Percentiles rank a stretch among this genome's conserved stretches.
These are phyloP conservation scores for Pichia sp. DNA, from an alignment of 1,139 yeast species.

Conservation along the genomic window DNA sequence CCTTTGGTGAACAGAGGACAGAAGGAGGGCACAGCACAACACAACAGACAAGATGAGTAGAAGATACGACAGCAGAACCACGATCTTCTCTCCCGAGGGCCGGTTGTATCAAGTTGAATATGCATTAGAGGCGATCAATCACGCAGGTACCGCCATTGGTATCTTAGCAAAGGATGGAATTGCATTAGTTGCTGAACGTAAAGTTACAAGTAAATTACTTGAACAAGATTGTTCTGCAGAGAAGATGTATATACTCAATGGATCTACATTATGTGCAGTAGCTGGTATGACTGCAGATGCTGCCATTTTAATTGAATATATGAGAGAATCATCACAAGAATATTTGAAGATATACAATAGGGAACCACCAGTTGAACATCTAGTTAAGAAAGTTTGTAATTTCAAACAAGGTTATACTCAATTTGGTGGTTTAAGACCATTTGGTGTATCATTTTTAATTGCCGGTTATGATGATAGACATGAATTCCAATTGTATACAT, in stretches of 20 bases:
- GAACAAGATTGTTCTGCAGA: slow-evolving; percentile 95
- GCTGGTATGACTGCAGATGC: slow-evolving; percentile 99
- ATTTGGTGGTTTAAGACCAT: slow-evolving; percentile 97
- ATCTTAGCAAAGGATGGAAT: slow-evolving; percentile 89
- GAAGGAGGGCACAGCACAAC: no score
- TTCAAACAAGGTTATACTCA: slow-evolving; percentile 97
- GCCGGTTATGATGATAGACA: slow-evolving; percentile 93
- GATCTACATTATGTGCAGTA: slow-evolving; percentile 66
- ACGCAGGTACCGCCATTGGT: slow-evolving; percentile 98
- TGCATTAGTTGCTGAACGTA: slow-evolving; percentile 93
- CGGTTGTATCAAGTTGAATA: slow-evolving; percentile 95
- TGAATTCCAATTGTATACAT: slow-evolving; percentile 87
- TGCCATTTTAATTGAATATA: slow-evolving; percentile 78
- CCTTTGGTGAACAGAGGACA: no score
- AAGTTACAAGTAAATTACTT: slow-evolving; percentile 82
- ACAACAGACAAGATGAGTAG: slow-evolving; percentile 40
- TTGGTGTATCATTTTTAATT: slow-evolving; percentile 92
- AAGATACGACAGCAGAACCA: slow-evolving; percentile 95
- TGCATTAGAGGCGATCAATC: slow-evolving; percentile 95
- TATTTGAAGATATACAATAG: slow-evolving; percentile 82
- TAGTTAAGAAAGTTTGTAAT: slow-evolving; percentile 86
- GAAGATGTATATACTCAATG: slow-evolving; percentile 80
- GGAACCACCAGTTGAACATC: slow-evolving; percentile 84
- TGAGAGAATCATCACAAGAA: slow-evolving; percentile 79
- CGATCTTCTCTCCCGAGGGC: slow-evolving; percentile 98